Percentiles rank a stretch among this genome's conserved stretches.
phyloP scores from a whole-genome alignment of 768 basidiomycete species.

The Crucibulum laeve region DNA sequence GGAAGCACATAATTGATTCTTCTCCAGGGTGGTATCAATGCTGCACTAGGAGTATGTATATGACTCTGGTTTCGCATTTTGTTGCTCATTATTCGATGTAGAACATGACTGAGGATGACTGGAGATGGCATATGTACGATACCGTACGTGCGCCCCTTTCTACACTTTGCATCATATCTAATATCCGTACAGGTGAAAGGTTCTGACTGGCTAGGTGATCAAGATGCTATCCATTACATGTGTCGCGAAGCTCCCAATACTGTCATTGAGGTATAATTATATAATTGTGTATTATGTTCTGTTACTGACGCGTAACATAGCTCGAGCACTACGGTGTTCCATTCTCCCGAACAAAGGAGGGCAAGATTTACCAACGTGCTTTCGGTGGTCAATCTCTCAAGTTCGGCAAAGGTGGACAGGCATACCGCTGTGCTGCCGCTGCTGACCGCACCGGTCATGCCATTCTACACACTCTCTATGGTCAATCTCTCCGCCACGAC shows the following conservation, averaged over 20 bases:
- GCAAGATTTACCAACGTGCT: constrained; percentile 99
- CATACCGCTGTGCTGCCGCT: constrained; percentile 97
- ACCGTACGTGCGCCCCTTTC: constrained; percentile 50
- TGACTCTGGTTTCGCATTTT: constrained; percentile 4
- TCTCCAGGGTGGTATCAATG: constrained; percentile 92
- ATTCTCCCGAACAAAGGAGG: constrained; percentile 97
- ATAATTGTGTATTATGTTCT: not conserved
- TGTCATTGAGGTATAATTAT: constrained; percentile 73
- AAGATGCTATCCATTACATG: constrained; percentile 99
- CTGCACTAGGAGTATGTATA: constrained; percentile 79
- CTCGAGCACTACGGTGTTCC: constrained; percentile 98
- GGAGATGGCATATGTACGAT: constrained; percentile 99
- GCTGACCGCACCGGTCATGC: constrained; percentile 99
- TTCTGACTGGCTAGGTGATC: constrained; percentile 99
- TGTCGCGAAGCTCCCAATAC: constrained; percentile 93
- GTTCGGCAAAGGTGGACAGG: constrained; percentile 97
- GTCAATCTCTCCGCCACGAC: constrained; percentile 97
- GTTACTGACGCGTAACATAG: constrained; percentile 32
- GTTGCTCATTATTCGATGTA: constrained; percentile 22
- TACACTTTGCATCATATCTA: constrained; percentile 10
- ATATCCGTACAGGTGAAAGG: constrained; percentile 81
- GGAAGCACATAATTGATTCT: constrained; percentile 10
- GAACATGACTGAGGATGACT: constrained; percentile 99
- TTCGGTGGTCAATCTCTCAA: constrained; percentile 98
- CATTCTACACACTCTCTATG: constrained; percentile 96